Evolutionary conservation across 2,329 filamentous ascomycete species (phyloP).

Genomic region (Sporothrix mexicana): DNA sequence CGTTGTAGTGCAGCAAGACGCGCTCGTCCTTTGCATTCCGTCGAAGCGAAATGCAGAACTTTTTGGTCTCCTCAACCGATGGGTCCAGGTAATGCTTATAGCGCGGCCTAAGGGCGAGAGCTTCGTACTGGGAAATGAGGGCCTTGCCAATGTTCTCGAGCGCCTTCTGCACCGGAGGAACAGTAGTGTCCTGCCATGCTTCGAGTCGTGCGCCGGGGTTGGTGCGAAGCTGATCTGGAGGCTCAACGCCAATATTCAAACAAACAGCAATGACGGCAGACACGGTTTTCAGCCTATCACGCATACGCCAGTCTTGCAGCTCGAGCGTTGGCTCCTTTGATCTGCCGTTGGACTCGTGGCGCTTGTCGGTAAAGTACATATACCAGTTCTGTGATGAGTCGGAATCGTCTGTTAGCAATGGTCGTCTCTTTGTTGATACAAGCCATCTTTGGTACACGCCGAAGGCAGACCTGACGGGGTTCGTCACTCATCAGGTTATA

Average conservation of each 20-base stretch:
- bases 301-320: constrained; percentile 95
- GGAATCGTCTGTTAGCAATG: constrained; percentile 11
- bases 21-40: constrained; percentile 95
- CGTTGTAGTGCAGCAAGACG: constrained; percentile 98
- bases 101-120: constrained; percentile 88
- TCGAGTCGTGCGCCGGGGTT: constrained; percentile 91
- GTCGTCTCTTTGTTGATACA: background rate
- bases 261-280: constrained; percentile 93
- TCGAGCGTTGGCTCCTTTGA: constrained; percentile 71
- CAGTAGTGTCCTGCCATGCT: constrained; percentile 93
- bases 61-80: constrained; percentile 95
- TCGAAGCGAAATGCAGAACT: constrained; percentile 88
- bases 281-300: constrained; percentile 93
- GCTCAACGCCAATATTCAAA: constrained; percentile 96
- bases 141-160: constrained; percentile 95
- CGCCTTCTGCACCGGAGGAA: constrained; percentile 79
- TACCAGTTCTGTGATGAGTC: constrained; percentile 77
- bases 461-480: background rate
- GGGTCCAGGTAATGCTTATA: constrained; percentile 98
- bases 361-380: constrained; percentile 99
- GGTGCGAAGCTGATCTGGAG: constrained; percentile 95
- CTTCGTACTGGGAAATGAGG: constrained; percentile 95
- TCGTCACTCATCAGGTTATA: background rate
- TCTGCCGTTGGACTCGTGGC: constrained; percentile 91
- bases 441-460: background rate